These are phyloP conservation scores for Rhodotorula glutinis DNA, from an alignment of 1,284 basidiomycete species.

Conservation along the genomic window DNA sequence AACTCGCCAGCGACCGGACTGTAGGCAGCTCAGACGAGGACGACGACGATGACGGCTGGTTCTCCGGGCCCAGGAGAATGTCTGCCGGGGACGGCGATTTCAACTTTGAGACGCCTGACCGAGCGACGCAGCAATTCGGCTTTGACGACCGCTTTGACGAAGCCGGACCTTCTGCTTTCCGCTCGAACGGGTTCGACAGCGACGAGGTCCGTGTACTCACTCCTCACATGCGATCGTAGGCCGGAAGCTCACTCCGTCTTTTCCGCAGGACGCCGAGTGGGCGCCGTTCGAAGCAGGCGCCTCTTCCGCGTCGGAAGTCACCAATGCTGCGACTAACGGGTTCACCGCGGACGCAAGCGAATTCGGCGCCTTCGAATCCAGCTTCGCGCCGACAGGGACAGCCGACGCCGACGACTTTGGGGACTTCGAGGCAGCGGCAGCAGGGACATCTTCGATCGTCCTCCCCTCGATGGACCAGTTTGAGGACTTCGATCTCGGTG, in stretches of 20 bases:
- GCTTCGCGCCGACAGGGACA: slow-evolving; percentile 16
- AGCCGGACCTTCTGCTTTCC: slow-evolving; percentile 51
- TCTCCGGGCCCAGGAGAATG: slow-evolving; percentile 64
- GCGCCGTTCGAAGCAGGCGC: slow-evolving; percentile 60
- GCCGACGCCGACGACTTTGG: slow-evolving; percentile 44
- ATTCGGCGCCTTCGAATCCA: slow-evolving; percentile 1
- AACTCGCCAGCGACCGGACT: slow-evolving; percentile 57
- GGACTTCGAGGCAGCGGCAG: slow-evolving; percentile 29
- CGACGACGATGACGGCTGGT: slow-evolving; percentile 60
- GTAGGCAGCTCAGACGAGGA: slow-evolving; percentile 42
- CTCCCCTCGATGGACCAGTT: slow-evolving; percentile 35
- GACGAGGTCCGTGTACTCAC: slow-evolving; percentile 29
- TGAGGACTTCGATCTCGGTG: slow-evolving; percentile 37
- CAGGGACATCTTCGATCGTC: slow-evolving; percentile 21
- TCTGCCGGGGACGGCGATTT: slow-evolving; percentile 58
- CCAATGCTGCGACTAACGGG: neutral
- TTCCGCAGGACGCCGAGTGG: slow-evolving; percentile 57
- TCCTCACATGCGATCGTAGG: too few species aligned
- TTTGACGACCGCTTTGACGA: slow-evolving; percentile 44
- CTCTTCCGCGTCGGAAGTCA: too few species aligned
- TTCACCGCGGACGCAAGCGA: neutral
- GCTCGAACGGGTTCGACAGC: slow-evolving; percentile 40
- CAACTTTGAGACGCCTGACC: slow-evolving; percentile 53
- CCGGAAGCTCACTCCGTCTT: neutral
- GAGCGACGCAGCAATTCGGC: slow-evolving; percentile 32